phyloP scores from a whole-genome alignment of 2,329 filamentous ascomycete species.

The Pseudogymnoascus sp. region DNA sequence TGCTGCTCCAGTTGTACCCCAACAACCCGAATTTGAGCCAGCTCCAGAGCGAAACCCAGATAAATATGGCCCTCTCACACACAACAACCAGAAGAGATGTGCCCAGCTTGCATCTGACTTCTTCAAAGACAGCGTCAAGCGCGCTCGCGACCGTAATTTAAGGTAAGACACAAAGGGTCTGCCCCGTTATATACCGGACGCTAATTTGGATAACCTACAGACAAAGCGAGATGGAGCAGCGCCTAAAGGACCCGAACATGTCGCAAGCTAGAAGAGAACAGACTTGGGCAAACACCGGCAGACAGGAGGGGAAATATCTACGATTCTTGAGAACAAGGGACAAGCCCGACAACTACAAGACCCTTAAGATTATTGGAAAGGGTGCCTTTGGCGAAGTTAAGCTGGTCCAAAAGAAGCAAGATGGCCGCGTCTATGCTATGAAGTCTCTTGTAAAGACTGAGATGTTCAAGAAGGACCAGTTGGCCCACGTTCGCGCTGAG shows the following conservation, averaged over 20 bases:
- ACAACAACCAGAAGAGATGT: conserved; percentile 65
- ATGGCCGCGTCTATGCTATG: conserved; percentile 95
- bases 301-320: conserved; percentile 85
- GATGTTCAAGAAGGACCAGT: conserved; percentile 99
- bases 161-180: conserved; percentile 49
- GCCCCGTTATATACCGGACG: background rate
- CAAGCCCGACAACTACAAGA: conserved; percentile 88
- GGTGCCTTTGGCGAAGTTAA: conserved; percentile 98
- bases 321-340: conserved; percentile 92
- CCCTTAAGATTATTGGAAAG: conserved; percentile 97
- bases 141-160: conserved; percentile 88
- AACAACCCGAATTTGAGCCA: conserved; percentile 63
- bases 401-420: conserved; percentile 90
- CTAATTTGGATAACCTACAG: conserved; percentile 37
- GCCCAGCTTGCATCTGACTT: conserved; percentile 73
- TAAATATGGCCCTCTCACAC: conserved; percentile 57
- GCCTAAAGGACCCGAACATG: conserved; percentile 69
- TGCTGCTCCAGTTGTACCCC: conserved; percentile 53
- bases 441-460: conserved; percentile 98
- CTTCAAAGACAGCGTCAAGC: conserved; percentile 97
- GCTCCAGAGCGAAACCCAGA: conserved; percentile 83
- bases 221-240: conserved; percentile 84
- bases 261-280: conserved; percentile 71
- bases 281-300: conserved; percentile 75
- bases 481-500: conserved; percentile 94